Conservation (phyloP, 164 flowering plant species). For the grape (Vitis vinifera) region ASM3070453v1 NC_081820.1:16721001-16721500, state of each 20-base stretch:
- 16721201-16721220: constrained; percentile 4
- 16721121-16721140: background rate
- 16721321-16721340: constrained; percentile 9
- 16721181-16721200: constrained; percentile 6
- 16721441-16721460: background rate
- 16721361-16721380: background rate
- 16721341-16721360: constrained; percentile 13
- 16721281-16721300: background rate
- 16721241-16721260: constrained; percentile 11
- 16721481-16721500: background rate
- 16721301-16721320: constrained; percentile 8
- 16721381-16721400: background rate
- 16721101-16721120: constrained; percentile 12
- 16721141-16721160: constrained; percentile 12
- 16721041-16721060: constrained; percentile 10
- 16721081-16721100: constrained; percentile 2
- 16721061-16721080: background rate
- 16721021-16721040: constrained; percentile 10
- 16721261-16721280: background rate
- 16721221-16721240: constrained; percentile 13
- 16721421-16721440: background rate
- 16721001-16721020: constrained; percentile 12
- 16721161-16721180: constrained; percentile 7
- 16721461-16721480: background rate
- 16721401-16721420: background rate